Evolutionary conservation across 1,284 basidiomycete species (phyloP), one percentile per base, ranked within the genome.

Genomic region (Omphalotus olearius): DNA sequence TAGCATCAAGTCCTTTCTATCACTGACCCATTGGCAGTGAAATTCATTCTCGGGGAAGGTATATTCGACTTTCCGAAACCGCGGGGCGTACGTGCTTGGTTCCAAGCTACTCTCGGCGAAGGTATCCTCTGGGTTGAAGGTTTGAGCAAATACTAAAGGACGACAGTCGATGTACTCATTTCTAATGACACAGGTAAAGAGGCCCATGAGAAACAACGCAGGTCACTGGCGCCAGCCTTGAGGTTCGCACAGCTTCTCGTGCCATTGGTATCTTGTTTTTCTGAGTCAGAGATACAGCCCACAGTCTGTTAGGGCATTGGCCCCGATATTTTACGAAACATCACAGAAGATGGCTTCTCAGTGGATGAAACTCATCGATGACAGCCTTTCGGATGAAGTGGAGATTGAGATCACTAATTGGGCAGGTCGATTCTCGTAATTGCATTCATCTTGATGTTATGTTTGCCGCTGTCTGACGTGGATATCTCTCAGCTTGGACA

Each of bases 91-190:
- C 71, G 80, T 52, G 74, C 72, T 14, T 83, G 80, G 80, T 83
- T 83, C 59, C 71, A 69, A 54, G 74, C 74, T 26, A 72, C 79
- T 1, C 67, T 81, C 3, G 80, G 81, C 14, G 72, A 82, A 63
- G 80, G 80, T n/a, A 76, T 83, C 52, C 70, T 83, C 16, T 82
- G 79, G 75, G 71, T 79, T 14, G 80, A 83, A 74, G 80, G 79
- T 78, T 53, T 45, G 39, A 6, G 4, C 17, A 53, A 18, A 6
- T 37, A 14, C 30, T 9, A 45, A 33, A 10, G 13, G 30, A 33
- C 13, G 30, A 38, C 13, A 14, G 36, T 17, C 36, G 36, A 6
- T 17, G 13, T 23, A 23, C 23, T 23, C 23, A 23, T 3, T 23
- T 5, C 37, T 23, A 3, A 23, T 23, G 23, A 16, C 36, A 36